Percentiles rank a stretch among this genome's conserved stretches.
Conservation (phyloP, 164 flowering plant species). For the Dillenia turbinata region DNA sequence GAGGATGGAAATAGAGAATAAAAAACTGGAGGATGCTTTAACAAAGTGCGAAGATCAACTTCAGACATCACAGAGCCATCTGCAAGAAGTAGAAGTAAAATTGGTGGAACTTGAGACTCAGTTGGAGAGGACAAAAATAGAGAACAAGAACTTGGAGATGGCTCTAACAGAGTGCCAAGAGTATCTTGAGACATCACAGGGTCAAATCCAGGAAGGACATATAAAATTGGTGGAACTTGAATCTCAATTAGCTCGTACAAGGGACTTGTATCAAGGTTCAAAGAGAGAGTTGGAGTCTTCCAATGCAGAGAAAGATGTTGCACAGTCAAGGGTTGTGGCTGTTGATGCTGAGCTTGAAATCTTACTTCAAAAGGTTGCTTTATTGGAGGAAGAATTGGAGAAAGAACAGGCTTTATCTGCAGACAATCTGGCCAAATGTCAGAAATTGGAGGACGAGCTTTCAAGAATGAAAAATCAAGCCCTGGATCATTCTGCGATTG, state of each 20-base stretch:
- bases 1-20: slow-evolving; percentile 40
- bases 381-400: slow-evolving; percentile 43
- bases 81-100: slow-evolving; percentile 41
- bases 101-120: slow-evolving; percentile 46
- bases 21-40: slow-evolving; percentile 38
- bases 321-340: slow-evolving; percentile 41
- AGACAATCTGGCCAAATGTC: slow-evolving; percentile 36
- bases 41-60: slow-evolving; percentile 31
- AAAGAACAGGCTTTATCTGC: slow-evolving; percentile 43
- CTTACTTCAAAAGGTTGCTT: slow-evolving; percentile 36
- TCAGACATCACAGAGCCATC: slow-evolving; percentile 28
- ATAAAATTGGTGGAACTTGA: slow-evolving; percentile 24
- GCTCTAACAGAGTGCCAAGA: slow-evolving; percentile 21
- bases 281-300: slow-evolving; percentile 10
- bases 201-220: slow-evolving; percentile 16
- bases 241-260: slow-evolving; percentile 28
- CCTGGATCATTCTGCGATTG: slow-evolving; percentile 20
- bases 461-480: slow-evolving; percentile 32
- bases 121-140: slow-evolving; percentile 21
- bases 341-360: slow-evolving; percentile 47
- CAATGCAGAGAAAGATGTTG: slow-evolving; percentile 6
- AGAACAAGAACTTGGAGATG: slow-evolving; percentile 17
- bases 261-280: slow-evolving; percentile 36
- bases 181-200: slow-evolving; percentile 19
- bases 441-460: slow-evolving; percentile 52